These are phyloP conservation scores for Phytophthora pluvialis DNA, from an alignment of 352 stramenopile genomes.

Conservation along the genomic window DNA sequence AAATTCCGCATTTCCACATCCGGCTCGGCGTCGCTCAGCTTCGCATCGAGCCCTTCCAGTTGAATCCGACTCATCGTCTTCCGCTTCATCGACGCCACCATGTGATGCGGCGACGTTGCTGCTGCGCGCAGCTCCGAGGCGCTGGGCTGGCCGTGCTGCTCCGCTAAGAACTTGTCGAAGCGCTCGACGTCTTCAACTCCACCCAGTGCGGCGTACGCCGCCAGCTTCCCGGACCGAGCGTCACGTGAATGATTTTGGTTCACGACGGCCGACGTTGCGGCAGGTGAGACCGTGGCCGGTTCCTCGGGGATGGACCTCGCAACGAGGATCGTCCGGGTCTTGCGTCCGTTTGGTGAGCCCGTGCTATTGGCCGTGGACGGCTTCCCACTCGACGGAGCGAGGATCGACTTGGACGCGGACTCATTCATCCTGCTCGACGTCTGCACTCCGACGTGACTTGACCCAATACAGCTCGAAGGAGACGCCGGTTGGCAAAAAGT, in stretches of 20 bases:
- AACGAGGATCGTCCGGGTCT: constrained; percentile 67
- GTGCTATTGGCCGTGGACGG: constrained; percentile 33
- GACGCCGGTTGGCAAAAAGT: no score
- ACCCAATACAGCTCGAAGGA: no score
- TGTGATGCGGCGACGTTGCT: constrained; percentile 21
- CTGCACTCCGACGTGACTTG: no score
- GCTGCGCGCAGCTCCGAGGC: no score
- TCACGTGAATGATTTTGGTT: no score
- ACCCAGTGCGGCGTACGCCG: no score
- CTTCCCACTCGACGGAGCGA: constrained; percentile 32
- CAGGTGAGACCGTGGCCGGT: no score
- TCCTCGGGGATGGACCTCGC: constrained; percentile 29
- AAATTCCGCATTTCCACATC: constrained; percentile 16
- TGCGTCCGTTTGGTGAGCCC: constrained; percentile 7
- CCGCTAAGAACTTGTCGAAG: no score
- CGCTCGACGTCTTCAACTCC: no score
- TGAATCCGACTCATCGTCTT: constrained; percentile 43
- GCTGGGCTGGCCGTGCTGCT: no score
- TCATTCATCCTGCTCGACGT: constrained; percentile 37
- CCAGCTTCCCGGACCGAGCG: no score
- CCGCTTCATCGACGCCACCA: constrained; percentile 46
- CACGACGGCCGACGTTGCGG: no score
- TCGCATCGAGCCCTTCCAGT: constrained; percentile 4
- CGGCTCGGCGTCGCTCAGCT: background rate
- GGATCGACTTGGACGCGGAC: constrained; percentile 49